phyloP scores from a whole-genome alignment of 2,329 filamentous ascomycete genomes.

The Verticillium zaregamsianum region DNA sequence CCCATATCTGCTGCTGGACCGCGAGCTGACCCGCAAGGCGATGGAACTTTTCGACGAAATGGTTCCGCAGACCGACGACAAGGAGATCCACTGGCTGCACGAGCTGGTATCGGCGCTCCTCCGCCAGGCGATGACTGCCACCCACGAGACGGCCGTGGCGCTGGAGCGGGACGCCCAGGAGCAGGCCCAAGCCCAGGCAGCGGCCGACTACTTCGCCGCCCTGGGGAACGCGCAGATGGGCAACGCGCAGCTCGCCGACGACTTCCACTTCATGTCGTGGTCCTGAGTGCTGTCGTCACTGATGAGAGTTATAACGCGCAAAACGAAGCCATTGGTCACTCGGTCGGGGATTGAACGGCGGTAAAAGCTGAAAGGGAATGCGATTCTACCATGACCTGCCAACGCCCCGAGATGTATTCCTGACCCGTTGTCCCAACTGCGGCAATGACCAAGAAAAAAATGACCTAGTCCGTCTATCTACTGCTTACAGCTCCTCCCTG shows the following conservation, averaged over 20 bases:
- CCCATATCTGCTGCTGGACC: constrained; percentile 18
- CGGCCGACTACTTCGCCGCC: not conserved
- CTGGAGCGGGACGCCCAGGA: constrained; percentile 1
- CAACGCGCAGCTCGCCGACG: constrained; percentile 6
- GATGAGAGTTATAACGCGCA: not conserved
- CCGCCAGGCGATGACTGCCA: constrained; percentile 6
- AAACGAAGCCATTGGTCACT: not conserved
- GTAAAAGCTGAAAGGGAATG: not conserved
- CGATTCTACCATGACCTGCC: not conserved
- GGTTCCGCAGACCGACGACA: not conserved
- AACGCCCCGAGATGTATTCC: not conserved
- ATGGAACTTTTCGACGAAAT: constrained; percentile 21
- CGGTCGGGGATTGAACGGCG: not conserved
- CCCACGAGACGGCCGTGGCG: constrained; percentile 7
- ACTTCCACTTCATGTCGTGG: constrained; percentile 2
- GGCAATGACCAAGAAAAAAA: not conserved
- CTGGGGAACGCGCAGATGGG: constrained; percentile 1
- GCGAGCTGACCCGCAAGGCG: constrained; percentile 20
- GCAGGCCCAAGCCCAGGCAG: constrained; percentile 1
- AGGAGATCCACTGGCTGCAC: constrained; percentile 7
- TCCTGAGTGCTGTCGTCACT: not conserved
- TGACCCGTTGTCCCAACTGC: not conserved
- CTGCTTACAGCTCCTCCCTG: constrained; percentile 3
- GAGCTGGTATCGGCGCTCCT: constrained; percentile 12
- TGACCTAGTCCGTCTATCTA: not conserved